These are phyloP conservation scores for Haemoproteus tartakovskyi DNA, from an alignment of 169 alveolate genomes.

Conservation along the genomic window DNA sequence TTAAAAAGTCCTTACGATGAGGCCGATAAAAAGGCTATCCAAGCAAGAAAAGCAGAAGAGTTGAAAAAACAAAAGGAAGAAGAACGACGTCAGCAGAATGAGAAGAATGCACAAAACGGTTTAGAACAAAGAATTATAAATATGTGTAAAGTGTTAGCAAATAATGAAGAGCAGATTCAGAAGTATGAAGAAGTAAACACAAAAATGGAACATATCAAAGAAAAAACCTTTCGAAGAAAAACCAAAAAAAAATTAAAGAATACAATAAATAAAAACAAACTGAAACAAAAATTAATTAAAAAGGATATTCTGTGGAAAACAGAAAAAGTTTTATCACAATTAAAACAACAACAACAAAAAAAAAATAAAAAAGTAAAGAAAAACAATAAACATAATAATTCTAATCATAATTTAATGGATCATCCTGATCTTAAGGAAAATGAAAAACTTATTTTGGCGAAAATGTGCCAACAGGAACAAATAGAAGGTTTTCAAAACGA, in stretches of 20 bases:
- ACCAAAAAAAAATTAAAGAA: conserved; percentile 45
- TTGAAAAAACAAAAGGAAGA: background rate
- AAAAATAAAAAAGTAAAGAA: background rate
- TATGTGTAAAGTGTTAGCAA: conserved; percentile 6
- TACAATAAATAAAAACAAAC: conserved; percentile 40
- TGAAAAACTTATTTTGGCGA: no score
- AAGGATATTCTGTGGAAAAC: conserved; percentile 24
- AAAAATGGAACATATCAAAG: conserved; percentile 23
- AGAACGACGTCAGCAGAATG: background rate
- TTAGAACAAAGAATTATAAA: background rate
- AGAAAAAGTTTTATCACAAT: background rate
- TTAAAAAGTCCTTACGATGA: conserved; percentile 42
- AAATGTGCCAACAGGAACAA: no score
- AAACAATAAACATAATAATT: no score
- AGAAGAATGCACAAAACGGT: background rate
- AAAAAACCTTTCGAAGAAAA: conserved; percentile 24
- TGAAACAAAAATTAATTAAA: conserved; percentile 46
- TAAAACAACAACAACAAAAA: background rate
- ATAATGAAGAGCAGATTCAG: conserved; percentile 13
- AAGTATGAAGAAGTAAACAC: conserved; percentile 34
- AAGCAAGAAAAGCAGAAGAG: conserved; percentile 5
- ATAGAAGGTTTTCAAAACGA: no score
- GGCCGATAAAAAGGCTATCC: background rate
- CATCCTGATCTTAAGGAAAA: no score
- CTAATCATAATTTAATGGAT: no score